A percentile compares a stretch with the other conserved stretches of the same genome.
These are phyloP conservation scores for Blastocystis sp. DNA, from an alignment of 352 stramenopile species.

Conservation along the genomic window DNA sequence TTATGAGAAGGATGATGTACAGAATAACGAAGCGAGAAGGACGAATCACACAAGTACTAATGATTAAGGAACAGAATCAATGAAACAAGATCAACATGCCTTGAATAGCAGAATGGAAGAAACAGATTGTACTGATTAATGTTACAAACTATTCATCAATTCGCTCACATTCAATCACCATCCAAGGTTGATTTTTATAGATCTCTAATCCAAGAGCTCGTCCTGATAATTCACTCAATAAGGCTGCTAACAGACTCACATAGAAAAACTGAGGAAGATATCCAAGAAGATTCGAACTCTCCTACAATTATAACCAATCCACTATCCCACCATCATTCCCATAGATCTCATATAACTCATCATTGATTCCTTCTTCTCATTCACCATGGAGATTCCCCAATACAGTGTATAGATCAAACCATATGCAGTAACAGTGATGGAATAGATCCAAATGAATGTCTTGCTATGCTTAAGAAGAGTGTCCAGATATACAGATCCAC, in stretches of 20 bases:
- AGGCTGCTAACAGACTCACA: not conserved
- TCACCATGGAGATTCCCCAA: not conserved
- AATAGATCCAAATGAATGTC: not conserved
- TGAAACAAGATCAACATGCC: not conserved
- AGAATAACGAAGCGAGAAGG: not conserved
- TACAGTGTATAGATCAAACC: not conserved
- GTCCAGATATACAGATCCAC: not conserved
- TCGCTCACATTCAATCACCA: not conserved
- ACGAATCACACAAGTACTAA: not conserved
- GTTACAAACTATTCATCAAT: conserved; percentile 4
- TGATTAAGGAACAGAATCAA: not conserved
- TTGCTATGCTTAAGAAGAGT: not conserved
- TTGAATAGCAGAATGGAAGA: not conserved
- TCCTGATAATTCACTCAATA: not conserved
- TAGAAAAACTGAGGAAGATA: not conserved
- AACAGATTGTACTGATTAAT: not conserved
- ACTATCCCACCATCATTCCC: not conserved
- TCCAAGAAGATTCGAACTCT: not conserved
- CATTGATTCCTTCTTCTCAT: conserved; percentile 18
- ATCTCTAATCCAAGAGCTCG: not conserved
- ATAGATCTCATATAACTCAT: conserved; percentile 29
- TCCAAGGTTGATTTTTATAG: not conserved
- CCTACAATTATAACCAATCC: not conserved
- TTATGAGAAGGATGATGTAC: not conserved
- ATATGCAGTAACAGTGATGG: not conserved